Conservation (phyloP, 345 rosid genomes). For the Sisymbrium irio region DNA sequence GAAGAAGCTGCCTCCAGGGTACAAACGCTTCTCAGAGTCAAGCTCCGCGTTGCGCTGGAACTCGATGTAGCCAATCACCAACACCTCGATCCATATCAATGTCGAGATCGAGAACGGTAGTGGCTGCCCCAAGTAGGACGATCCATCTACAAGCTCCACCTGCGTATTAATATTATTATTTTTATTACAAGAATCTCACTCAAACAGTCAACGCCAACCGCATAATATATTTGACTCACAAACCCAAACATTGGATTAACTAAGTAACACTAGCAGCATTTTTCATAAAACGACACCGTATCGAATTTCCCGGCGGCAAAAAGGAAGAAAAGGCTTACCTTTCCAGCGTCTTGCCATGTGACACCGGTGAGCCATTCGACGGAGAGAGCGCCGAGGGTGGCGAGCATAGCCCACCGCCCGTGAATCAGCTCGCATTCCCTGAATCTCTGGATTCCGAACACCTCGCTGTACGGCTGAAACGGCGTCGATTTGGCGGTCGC, state of each 20-base stretch:
- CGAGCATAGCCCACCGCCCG: constrained; percentile 91
- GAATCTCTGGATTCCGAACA: constrained; percentile 78
- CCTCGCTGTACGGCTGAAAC: constrained; percentile 81
- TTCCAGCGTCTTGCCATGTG: constrained; percentile 76
- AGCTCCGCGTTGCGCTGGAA: constrained; percentile 92
- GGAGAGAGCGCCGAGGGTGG: constrained; percentile 67
- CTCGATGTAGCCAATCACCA: constrained; percentile 87
- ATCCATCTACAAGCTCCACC: constrained; percentile 93
- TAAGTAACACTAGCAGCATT: no score
- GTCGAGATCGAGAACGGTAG: constrained; percentile 81
- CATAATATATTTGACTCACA: background rate
- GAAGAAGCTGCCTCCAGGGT: constrained; percentile 83
- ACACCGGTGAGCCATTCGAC: constrained; percentile 72
- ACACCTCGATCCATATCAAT: constrained; percentile 81
- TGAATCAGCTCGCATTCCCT: constrained; percentile 90
- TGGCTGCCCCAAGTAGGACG: constrained; percentile 90
- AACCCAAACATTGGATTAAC: no score
- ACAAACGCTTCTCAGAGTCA: constrained; percentile 85
- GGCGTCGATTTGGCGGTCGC: constrained; percentile 67
- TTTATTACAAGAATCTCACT: background rate
- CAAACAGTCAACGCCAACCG: background rate
- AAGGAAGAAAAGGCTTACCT: constrained; percentile 38
- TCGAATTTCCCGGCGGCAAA: background rate
- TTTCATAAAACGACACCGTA: background rate
- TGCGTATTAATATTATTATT: constrained; percentile 7